Conservation (phyloP, 2,329 filamentous ascomycete species). For the Phaeoacremonium minimum region DNA sequence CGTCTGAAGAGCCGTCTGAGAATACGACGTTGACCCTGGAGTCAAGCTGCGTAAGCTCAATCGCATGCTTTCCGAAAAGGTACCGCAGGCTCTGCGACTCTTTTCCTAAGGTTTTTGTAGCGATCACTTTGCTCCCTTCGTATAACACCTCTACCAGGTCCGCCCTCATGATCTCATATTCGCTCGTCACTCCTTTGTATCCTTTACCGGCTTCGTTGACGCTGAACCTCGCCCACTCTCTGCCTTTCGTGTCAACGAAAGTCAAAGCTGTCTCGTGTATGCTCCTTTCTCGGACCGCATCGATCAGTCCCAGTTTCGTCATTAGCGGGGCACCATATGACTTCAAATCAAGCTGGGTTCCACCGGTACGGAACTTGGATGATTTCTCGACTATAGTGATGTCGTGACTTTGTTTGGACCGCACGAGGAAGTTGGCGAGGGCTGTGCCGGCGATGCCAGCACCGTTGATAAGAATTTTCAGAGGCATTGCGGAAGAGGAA, state of each 20-base stretch:
- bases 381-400: slow-evolving; percentile 37
- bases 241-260: slow-evolving; percentile 36
- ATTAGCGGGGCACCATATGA: slow-evolving; percentile 45
- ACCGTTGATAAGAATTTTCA: slow-evolving; percentile 30
- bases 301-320: slow-evolving; percentile 45
- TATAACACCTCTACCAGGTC: slow-evolving; percentile 48
- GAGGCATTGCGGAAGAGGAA: too few species aligned
- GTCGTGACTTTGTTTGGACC: slow-evolving; percentile 26
- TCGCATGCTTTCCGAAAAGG: slow-evolving; percentile 22
- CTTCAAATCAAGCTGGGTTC: slow-evolving; percentile 51
- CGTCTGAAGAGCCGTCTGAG: slow-evolving; percentile 32
- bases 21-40: slow-evolving; percentile 32
- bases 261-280: slow-evolving; percentile 29
- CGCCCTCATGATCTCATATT: slow-evolving; percentile 57
- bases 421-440: slow-evolving; percentile 47
- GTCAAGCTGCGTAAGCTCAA: slow-evolving; percentile 21
- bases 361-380: slow-evolving; percentile 35
- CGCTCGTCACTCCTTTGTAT: slow-evolving; percentile 41
- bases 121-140: slow-evolving; percentile 25
- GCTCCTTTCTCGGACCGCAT: slow-evolving; percentile 14
- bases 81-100: too few species aligned
- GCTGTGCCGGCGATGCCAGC: slow-evolving; percentile 31
- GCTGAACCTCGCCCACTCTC: slow-evolving; percentile 29
- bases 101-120: too few species aligned
- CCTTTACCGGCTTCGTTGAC: slow-evolving; percentile 35